Evolutionary conservation across 805 yeast genomes (phyloP).

Genomic region (Teunomyces atbi): DNA sequence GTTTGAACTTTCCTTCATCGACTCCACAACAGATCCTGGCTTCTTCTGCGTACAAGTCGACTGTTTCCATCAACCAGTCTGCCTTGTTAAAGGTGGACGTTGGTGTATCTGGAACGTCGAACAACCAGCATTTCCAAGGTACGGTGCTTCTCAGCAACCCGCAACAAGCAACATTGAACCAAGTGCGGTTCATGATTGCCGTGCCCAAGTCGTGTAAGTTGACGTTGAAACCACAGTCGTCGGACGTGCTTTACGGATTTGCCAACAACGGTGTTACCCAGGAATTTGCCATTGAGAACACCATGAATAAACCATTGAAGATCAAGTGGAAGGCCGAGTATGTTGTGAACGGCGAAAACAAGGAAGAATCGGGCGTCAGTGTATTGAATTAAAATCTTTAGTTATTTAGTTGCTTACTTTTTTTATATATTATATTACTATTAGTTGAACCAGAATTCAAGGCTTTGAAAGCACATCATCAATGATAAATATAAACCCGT

Average conservation of each 20-base stretch:
- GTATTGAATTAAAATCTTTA: slow-evolving; percentile 11
- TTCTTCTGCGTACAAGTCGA: slow-evolving; percentile 12
- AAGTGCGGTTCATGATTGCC: slow-evolving; percentile 62
- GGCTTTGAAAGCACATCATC: slow-evolving; percentile 33
- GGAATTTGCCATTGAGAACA: slow-evolving; percentile 40
- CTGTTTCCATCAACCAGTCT: slow-evolving; percentile 42
- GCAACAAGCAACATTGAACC: slow-evolving; percentile 42
- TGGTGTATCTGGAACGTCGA: slow-evolving; percentile 34
- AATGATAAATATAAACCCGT: slow-evolving; percentile 39
- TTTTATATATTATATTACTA: not conserved
- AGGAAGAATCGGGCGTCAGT: slow-evolving; percentile 59
- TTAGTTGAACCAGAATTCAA: not conserved
- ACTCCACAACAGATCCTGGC: slow-evolving; percentile 30
- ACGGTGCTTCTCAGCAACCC: slow-evolving; percentile 53
- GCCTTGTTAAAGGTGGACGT: slow-evolving; percentile 49
- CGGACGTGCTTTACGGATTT: slow-evolving; percentile 49
- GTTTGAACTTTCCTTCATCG: slow-evolving; percentile 36
- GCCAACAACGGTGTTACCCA: slow-evolving; percentile 54
- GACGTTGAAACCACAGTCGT: slow-evolving; percentile 60
- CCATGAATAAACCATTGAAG: slow-evolving; percentile 45
- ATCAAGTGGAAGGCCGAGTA: slow-evolving; percentile 75
- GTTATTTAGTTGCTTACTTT: not conserved
- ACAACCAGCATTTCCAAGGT: slow-evolving; percentile 38
- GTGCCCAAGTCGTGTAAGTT: slow-evolving; percentile 64
- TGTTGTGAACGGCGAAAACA: slow-evolving; percentile 42